Conservation (phyloP, 345 rosid genomes). For the Rubroshorea leprosula region DNA sequence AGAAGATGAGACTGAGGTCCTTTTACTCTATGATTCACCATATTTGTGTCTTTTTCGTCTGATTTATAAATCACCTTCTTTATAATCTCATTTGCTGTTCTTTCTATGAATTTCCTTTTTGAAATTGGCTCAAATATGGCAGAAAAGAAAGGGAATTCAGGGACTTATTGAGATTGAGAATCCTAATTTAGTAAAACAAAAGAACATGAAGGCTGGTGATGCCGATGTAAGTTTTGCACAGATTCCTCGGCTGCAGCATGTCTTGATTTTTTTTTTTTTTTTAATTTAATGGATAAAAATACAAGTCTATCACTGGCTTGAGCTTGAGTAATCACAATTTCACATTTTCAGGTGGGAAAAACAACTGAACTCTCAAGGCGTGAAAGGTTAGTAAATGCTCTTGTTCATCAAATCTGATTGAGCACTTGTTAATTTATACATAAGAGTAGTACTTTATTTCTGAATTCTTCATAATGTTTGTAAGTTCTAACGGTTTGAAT, state of each 20-base stretch:
- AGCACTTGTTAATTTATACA: background rate
- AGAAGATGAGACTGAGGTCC: conserved; percentile 41
- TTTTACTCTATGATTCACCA: background rate
- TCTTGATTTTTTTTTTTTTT: background rate
- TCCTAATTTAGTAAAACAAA: conserved; percentile 70
- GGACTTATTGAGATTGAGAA: conserved; percentile 77
- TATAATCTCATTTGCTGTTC: background rate
- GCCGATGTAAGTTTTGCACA: conserved; percentile 41
- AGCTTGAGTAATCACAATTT: background rate
- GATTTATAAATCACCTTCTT: background rate
- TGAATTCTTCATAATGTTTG: no score
- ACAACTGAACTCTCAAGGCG: conserved; percentile 95
- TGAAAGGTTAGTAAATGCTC: conserved; percentile 60
- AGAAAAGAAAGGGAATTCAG: conserved; percentile 77
- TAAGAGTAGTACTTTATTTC: no score
- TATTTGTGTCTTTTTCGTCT: background rate
- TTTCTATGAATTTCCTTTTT: background rate
- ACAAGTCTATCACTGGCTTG: background rate
- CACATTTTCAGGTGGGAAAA: conserved; percentile 45
- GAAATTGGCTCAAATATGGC: conserved; percentile 16
- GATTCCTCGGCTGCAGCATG: background rate
- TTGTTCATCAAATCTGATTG: conserved; percentile 8
- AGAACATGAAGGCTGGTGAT: conserved; percentile 59
- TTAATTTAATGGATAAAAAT: background rate
- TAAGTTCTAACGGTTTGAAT: no score